A percentile compares a stretch with the other conserved stretches of the same genome.
Evolutionary conservation across 371 early-diverging fungal genomes (phyloP).

Genomic region (Mortierella sp.): DNA sequence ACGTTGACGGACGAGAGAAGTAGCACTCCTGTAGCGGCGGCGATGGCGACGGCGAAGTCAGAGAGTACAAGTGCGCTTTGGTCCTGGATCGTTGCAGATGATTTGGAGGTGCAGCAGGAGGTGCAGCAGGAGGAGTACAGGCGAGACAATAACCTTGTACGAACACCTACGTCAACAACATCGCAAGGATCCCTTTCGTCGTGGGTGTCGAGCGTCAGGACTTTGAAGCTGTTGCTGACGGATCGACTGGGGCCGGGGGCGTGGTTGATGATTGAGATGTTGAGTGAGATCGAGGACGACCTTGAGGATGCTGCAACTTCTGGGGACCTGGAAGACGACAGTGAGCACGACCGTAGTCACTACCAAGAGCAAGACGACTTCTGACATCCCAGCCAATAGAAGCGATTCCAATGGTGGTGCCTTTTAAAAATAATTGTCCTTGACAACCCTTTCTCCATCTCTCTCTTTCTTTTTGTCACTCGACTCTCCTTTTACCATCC

Average conservation of each 20-base stretch:
- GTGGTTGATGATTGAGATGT: constrained; percentile 34
- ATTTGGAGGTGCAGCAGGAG: not conserved
- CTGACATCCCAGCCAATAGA: not conserved
- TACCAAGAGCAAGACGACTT: not conserved
- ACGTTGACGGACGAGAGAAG: constrained; percentile 11
- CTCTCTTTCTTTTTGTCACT: not conserved
- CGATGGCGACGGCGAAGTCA: not conserved
- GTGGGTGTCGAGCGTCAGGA: constrained; percentile 13
- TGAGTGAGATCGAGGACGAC: constrained; percentile 33
- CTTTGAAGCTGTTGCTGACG: constrained; percentile 16
- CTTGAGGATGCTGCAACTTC: constrained; percentile 18
- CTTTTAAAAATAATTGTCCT: not conserved
- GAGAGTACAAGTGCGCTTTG: not conserved
- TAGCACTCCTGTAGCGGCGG: not conserved
- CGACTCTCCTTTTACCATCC: not conserved
- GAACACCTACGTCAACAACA: constrained; percentile 5
- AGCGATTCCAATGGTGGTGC: not conserved
- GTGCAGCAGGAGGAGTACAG: not conserved
- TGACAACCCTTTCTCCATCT: not conserved
- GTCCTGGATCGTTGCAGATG: not conserved
- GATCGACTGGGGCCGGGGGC: constrained; percentile 26
- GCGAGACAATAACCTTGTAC: not conserved
- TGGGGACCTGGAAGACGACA: not conserved
- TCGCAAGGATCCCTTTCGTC: constrained; percentile 8
- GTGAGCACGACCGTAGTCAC: not conserved